Conservation (phyloP, 768 basidiomycete species). For the Piloderma croceum region DNA sequence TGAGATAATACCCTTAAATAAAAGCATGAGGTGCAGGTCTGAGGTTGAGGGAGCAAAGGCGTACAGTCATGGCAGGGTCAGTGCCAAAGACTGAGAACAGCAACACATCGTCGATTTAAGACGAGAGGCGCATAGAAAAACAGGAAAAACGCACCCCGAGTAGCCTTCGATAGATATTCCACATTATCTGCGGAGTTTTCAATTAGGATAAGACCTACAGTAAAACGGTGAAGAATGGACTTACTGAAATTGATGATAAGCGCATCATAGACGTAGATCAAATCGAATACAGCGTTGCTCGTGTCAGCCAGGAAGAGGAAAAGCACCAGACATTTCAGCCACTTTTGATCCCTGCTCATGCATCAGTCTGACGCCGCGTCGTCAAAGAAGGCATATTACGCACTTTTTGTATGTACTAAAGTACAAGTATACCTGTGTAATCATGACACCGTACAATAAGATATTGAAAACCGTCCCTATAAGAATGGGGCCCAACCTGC, state of each 20-base stretch:
- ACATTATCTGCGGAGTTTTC: conserved; percentile 17
- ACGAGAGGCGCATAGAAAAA: conserved; percentile 3
- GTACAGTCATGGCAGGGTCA: conserved; percentile 22
- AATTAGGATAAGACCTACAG: background rate
- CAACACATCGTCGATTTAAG: conserved; percentile 21
- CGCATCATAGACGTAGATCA: conserved; percentile 31
- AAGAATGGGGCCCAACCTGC: conserved; percentile 45
- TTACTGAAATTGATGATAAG: conserved; percentile 32
- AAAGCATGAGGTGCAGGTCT: background rate
- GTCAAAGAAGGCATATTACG: conserved; percentile 7
- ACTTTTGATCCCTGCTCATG: conserved; percentile 33
- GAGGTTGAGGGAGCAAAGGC: conserved; percentile 1
- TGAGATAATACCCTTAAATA: conserved; percentile 19
- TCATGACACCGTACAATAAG: conserved; percentile 45
- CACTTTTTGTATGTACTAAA: conserved; percentile 37
- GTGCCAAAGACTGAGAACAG: background rate
- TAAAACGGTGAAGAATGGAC: background rate
- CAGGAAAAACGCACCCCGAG: conserved; percentile 19
- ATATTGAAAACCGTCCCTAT: conserved; percentile 44
- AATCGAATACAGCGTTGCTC: conserved; percentile 31
- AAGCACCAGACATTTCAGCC: conserved; percentile 44
- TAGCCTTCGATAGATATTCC: conserved; percentile 19
- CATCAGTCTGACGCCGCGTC: too few species aligned
- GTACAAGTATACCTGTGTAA: conserved; percentile 44
- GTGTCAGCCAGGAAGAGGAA: conserved; percentile 42